Conservation (phyloP, 164 flowering plant species). For the Berberis thunbergii region DNA sequence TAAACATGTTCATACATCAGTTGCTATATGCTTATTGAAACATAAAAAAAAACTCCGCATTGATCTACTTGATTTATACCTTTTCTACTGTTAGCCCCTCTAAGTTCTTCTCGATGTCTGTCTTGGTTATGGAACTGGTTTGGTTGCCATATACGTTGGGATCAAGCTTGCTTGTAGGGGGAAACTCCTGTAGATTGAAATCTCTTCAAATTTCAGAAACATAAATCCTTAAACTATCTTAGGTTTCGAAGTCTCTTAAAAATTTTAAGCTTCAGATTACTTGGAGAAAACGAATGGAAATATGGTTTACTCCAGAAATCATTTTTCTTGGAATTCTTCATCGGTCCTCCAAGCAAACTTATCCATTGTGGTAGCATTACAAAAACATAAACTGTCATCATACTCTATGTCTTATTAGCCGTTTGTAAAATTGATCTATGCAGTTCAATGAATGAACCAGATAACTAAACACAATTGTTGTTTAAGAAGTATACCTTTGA, state of each 20-base stretch:
- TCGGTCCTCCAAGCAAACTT: conserved; percentile 10
- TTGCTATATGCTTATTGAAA: neutral
- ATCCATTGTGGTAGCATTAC: conserved; percentile 29
- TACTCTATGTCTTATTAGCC: neutral
- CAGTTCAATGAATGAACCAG: neutral
- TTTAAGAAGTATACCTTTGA: conserved; percentile 22
- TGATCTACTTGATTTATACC: neutral
- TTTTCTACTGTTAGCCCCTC: no score
- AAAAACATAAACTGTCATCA: neutral
- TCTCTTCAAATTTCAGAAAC: neutral
- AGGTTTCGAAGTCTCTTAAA: neutral
- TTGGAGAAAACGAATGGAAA: conserved; percentile 27
- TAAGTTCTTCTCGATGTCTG: no score
- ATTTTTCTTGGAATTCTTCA: conserved; percentile 76
- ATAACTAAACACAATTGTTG: neutral
- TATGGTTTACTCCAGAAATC: conserved; percentile 60
- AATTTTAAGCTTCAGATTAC: conserved; percentile 22
- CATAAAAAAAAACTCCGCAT: neutral
- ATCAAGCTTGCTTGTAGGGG: conserved; percentile 73
- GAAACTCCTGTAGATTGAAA: conserved; percentile 51
- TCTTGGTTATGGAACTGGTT: conserved; percentile 21
- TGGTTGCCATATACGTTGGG: conserved; percentile 55
- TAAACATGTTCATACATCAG: neutral
- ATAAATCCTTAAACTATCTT: neutral
- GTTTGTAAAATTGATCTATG: neutral